Evolutionary conservation across 2,329 filamentous ascomycete species (phyloP), one percentile per base, ranked within the genome.

Genomic region (Pseudocercospora ulei): DNA sequence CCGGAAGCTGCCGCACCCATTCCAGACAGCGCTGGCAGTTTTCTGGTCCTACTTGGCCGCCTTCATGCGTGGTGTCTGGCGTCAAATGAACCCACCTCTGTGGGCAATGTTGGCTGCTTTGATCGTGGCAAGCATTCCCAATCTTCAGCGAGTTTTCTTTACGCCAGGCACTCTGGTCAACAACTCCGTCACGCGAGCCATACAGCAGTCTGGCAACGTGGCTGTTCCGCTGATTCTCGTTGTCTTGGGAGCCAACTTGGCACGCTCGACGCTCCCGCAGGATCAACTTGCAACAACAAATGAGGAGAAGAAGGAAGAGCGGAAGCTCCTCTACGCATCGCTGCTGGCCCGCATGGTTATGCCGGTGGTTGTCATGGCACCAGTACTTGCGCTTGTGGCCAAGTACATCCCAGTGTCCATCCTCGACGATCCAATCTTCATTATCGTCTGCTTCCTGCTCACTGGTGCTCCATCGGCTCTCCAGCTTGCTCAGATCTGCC

Each of bases 31-130:
- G 4, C 54, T 78, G 3, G 61, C 65, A 6, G 64, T 59, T 14
- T 47, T 65, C 11, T 64, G 60, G 28, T 60, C 55, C 19, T 63
- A 60, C 26, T 37, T 65, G 18, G 52, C 51, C 61, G 72, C 60
- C 46, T 79, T 83, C 51, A 63, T 74, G 50, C 64, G 64, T 33
- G 86, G 86, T 36, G 59, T 87, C 7, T 90, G 82, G 82, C 81
- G 82, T 31, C 94, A 95, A 61, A 96, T 98, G 88, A 96, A 96
- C 63, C 88, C 90, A 26, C 90, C 90, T 1, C 76, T 98, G 16
- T 96, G 87, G 86, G 87, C 90, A 18, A 96, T 98, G 90, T 67
- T 96, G 20, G 68, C 78, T 24, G 84, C 90, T n/a, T 79, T 96
- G 29, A 65, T 94, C 35, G 82, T 98, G 4, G 90, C 90, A 2